A percentile compares a stretch with the other conserved stretches of the same genome.
These are phyloP conservation scores for Coemansia sp. DNA, from an alignment of 192 early-diverging fungal species.

Conservation along the genomic window DNA sequence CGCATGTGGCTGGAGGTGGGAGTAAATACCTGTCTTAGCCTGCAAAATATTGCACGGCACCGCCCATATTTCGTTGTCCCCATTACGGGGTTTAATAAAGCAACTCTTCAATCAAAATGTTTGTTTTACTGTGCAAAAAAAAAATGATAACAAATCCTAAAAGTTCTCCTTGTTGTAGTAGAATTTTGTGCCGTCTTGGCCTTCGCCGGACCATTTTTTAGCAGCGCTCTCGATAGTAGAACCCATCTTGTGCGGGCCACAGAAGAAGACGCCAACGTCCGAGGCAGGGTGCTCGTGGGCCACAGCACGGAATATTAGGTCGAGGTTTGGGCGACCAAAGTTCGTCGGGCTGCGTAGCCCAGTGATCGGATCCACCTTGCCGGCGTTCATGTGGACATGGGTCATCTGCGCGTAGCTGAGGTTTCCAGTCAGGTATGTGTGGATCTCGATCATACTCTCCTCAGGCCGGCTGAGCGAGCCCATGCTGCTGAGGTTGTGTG, in stretches of 20 bases:
- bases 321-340: slow-evolving; percentile 79
- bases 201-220: slow-evolving; percentile 63
- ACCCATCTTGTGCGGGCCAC: slow-evolving; percentile 73
- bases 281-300: slow-evolving; percentile 64
- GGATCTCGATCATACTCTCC: slow-evolving; percentile 71
- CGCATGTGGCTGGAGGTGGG: too few species aligned
- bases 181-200: slow-evolving; percentile 66
- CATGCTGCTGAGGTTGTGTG: slow-evolving; percentile 10
- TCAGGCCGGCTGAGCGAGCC: slow-evolving; percentile 20
- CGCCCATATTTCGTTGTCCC: too few species aligned
- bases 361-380: slow-evolving; percentile 67
- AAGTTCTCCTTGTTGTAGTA: slow-evolving; percentile 74
- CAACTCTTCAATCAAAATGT: too few species aligned
- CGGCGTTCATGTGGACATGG: slow-evolving; percentile 54
- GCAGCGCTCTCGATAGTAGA: slow-evolving; percentile 61
- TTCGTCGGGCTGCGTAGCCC: slow-evolving; percentile 72
- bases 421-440: slow-evolving; percentile 72
- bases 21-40: too few species aligned
- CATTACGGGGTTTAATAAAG: too few species aligned
- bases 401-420: slow-evolving; percentile 61
- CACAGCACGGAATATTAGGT: slow-evolving; percentile 68
- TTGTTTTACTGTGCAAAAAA: neutral
- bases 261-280: slow-evolving; percentile 87
- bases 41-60: too few species aligned
- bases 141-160: slow-evolving; percentile 9